A percentile compares a stretch with the other conserved stretches of the same genome.
phyloP scores from a whole-genome alignment of 2,329 filamentous ascomycete genomes.

The Talaromyces sp. region DNA sequence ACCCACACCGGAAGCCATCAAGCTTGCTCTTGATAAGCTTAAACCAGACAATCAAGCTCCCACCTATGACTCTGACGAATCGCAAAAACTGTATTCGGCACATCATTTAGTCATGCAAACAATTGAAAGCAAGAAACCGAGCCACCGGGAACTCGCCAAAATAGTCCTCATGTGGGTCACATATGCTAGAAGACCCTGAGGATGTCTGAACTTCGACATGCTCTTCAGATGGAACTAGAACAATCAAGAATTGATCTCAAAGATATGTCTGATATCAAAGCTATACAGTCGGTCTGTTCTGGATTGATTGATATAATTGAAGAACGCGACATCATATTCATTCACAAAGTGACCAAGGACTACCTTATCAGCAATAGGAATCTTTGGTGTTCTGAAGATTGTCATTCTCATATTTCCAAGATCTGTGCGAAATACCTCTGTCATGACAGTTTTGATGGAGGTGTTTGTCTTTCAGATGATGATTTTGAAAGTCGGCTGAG shows the following conservation, averaged over 20 bases:
- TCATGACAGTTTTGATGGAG: slow-evolving; percentile 12
- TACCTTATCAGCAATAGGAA: slow-evolving; percentile 20
- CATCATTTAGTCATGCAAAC: not conserved
- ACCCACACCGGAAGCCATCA: not conserved
- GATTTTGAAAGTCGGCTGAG: not conserved
- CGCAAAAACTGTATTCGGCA: not conserved
- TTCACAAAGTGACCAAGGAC: slow-evolving; percentile 28
- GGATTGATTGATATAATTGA: slow-evolving; percentile 29
- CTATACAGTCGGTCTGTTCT: slow-evolving; percentile 19
- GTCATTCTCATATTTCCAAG: slow-evolving; percentile 11
- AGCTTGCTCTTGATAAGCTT: not conserved
- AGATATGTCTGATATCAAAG: not conserved
- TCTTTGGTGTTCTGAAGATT: slow-evolving; percentile 19
- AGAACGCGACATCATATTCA: slow-evolving; percentile 23
- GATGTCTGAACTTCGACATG: not conserved
- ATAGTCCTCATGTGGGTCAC: slow-evolving; percentile 8
- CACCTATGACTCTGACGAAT: not conserved
- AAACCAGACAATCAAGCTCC: too few species aligned
- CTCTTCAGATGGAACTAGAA: not conserved
- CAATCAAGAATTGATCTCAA: not conserved
- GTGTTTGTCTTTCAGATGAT: not conserved
- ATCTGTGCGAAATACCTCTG: slow-evolving; percentile 18
- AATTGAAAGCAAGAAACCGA: not conserved
- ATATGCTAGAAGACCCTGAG: slow-evolving; percentile 6
- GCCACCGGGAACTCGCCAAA: not conserved